Evolutionary conservation across 2,329 filamentous ascomycete genomes (phyloP), one percentile per base, ranked within the genome.

Genomic region (Colletotrichum orbiculare): DNA sequence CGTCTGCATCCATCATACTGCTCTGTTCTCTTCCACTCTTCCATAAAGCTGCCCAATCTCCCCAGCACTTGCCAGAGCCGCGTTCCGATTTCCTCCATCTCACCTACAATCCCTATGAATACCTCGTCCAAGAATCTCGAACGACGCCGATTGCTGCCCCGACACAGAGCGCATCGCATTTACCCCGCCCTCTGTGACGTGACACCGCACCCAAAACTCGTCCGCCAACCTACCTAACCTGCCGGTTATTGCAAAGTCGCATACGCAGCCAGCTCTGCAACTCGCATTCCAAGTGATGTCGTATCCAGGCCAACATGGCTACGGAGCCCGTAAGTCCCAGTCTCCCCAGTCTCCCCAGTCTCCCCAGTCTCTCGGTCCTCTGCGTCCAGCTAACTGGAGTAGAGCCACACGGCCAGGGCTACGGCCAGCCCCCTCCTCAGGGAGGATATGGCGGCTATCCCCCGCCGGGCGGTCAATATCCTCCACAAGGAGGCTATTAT

Each of bases 401-500:
- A 66, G 64, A 66, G 64, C 64, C 59, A 33, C 64, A 63, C 42
- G 73, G 73, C 37, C 78, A 79, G 67, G 79, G 78, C 68, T 80
- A 81, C 69, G 76, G 77, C 43, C 77, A 77, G 64, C 74, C 76
- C 34, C 73, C 73, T 37, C 72, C 69, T 15, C 72, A 73, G 4
- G 73, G 67, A 58, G 69, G 68, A 12, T 78, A 78, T 68, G 71
- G 73, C 42, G 60, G 54, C 34, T 70, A 69, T 43, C 70, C 68
- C 13, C 25, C 25, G 25, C 25, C 25, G 25, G 25, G 25, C 4
- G 25, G 25, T 25, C 25, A 25, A 25, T 72, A 71, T 47, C 67
- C 71, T 25, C 71, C 71, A n/a, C 70, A 71, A 11, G 70, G 71
- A 13, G 74, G 77, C 5, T 74, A 77, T 12, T 77, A 79, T 48